A percentile compares a stretch with the other conserved stretches of the same genome.
Conservation (phyloP, 1,284 basidiomycete species). For the Cystobasidium slooffiae region DNA sequence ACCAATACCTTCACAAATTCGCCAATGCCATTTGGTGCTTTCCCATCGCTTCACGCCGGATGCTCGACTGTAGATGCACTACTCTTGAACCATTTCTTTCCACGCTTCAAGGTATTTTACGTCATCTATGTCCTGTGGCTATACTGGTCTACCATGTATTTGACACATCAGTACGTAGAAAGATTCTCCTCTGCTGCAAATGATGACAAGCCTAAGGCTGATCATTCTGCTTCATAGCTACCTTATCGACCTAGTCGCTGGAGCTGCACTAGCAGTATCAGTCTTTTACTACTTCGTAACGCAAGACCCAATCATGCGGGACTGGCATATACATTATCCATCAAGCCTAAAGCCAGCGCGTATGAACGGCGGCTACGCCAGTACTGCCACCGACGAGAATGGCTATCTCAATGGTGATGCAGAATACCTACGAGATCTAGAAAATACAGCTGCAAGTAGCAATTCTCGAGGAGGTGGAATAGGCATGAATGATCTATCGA, state of each 20-base stretch:
- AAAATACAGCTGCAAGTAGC: slow-evolving; percentile 12
- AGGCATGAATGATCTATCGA: slow-evolving; percentile 14
- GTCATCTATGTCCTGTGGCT: slow-evolving; percentile 87
- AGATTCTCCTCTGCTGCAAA: too few relatives aligned
- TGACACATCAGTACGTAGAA: slow-evolving; percentile 69
- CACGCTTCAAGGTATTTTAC: slow-evolving; percentile 56
- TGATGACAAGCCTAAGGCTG: not conserved
- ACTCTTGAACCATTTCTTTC: slow-evolving; percentile 95
- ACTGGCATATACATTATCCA: slow-evolving; percentile 36
- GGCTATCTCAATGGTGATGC: slow-evolving; percentile 6
- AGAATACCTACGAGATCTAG: not conserved
- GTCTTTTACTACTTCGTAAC: slow-evolving; percentile 89
- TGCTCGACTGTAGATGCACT: slow-evolving; percentile 90
- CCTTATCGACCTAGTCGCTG: slow-evolving; percentile 93
- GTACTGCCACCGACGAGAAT: not conserved
- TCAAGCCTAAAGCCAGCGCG: not conserved
- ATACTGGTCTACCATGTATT: slow-evolving; percentile 99
- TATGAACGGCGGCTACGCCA: not conserved
- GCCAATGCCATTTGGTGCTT: slow-evolving; percentile 94
- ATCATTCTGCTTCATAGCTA: slow-evolving; percentile 61
- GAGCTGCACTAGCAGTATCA: slow-evolving; percentile 83
- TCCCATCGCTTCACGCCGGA: slow-evolving; percentile 90
- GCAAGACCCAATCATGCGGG: slow-evolving; percentile 62
- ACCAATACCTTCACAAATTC: slow-evolving; percentile 82
- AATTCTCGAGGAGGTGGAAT: not conserved